These are phyloP conservation scores for Fusarium goolgardi DNA, from an alignment of 2,329 filamentous ascomycete genomes.

Conservation along the genomic window DNA sequence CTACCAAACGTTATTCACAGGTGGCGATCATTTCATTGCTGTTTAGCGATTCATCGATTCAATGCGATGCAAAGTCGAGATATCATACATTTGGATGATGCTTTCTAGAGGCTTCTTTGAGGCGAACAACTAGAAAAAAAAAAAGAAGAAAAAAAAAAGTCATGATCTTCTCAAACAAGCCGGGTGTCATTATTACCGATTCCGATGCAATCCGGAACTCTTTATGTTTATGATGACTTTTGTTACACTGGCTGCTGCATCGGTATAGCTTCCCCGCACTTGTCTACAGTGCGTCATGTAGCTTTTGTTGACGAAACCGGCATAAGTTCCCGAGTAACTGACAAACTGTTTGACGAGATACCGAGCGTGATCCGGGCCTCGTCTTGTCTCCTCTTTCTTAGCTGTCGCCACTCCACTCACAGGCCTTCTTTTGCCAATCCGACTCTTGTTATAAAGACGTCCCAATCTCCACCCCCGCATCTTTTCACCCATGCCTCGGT, in stretches of 20 bases:
- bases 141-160: background rate
- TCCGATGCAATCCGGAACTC: conserved; percentile 10
- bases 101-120: conserved; percentile 3
- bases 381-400: conserved; percentile 3
- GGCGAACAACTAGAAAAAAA: background rate
- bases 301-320: conserved; percentile 28
- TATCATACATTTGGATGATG: background rate
- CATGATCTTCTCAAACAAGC: background rate
- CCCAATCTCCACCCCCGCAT: conserved; percentile 39
- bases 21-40: background rate
- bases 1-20: conserved; percentile 5
- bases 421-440: conserved; percentile 34
- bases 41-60: background rate
- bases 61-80: background rate
- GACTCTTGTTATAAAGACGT: conserved; percentile 5
- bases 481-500: conserved; percentile 25
- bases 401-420: conserved; percentile 22
- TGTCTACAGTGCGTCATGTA: conserved; percentile 30
- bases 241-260: conserved; percentile 16
- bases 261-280: conserved; percentile 39
- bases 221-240: background rate
- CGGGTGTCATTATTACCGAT: background rate
- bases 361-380: conserved; percentile 29
- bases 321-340: conserved; percentile 29
- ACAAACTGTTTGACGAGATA: conserved; percentile 26